Base-by-base conservation (phyloP, 2,329 filamentous ascomycete genomes). In the Coniochaeta prunicola region DNA sequence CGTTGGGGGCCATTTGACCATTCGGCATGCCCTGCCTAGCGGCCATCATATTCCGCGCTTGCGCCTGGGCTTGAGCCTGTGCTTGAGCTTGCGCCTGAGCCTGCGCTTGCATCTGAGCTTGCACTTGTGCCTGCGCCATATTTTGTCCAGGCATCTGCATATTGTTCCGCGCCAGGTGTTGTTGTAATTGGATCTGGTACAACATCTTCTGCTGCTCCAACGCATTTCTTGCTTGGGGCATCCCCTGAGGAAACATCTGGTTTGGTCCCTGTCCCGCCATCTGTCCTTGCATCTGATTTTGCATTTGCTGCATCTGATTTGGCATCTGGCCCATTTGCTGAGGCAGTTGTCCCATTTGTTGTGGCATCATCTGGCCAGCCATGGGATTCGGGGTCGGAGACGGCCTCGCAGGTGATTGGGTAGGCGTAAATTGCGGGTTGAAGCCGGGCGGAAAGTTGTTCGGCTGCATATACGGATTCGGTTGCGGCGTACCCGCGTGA, bases 401-500 rank as follows among this genome's bases (percentile, higher is more conserved):
- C n/a, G 84, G 77, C 58, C 83, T 74, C 55, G 80, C 73, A 40
- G 82, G 81, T 57, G 83, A 79, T 26, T 81, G 80, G 4, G 81
- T 80, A 13, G 82, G 77, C 40, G 81, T 77, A 63, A 84, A 88
- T 63, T 78, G 81, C 19, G 81, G 79, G 60, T 82, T 84, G 64
- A 82, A 88, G 34, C 76, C 80, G 58, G 79, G 83, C 1, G 79
- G 71, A 65, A 88, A 86, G 34, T 76, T 77, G 21, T 75, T 75
- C 53, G 76, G 82, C 58, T 83, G 84, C 75, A 87, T 83, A 65
- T 85, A 91, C n/a, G 82, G 80, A 63, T 81, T 86, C 45, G 86
- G 89, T 68, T 92, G 90, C 0, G 90, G 88, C 9, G 89, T 92
- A 59, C 85, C 85, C 30, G 80, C 81, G 65, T 91, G 88, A 62